Base-by-base conservation (phyloP, 331 rosid genomes). In the Erythrophleum ivorense region DNA sequence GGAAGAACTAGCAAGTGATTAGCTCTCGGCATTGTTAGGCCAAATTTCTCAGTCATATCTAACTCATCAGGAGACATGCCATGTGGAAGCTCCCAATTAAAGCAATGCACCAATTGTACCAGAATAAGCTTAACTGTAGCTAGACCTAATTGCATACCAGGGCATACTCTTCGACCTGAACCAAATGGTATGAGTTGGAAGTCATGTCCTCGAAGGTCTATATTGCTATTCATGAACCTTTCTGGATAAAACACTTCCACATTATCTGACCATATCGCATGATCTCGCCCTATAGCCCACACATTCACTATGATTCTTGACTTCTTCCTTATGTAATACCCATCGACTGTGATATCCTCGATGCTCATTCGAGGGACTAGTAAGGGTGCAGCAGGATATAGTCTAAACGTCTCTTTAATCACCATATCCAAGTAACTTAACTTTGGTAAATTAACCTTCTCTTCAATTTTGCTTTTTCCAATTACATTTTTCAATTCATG, bases 31-130 rank as follows among this genome's bases (percentile, higher is more conserved):
- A 81, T 0, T 3, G 87, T 6, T 1, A 86, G 21, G 0, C 88
- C 85, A 38, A 78, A 87, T 4, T 6, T 70, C 66, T 87, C 90
- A 1, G 34, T 24, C 87, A 86, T 90, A 71, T 90, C 90, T 29
- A 88, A 19, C 7, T 86, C 80, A 7, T 75, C 1, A n/a, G 59
- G 36, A 16, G 45, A 1, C 45, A 41, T 19, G 18, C 75, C 90
- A 21, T 2, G 0, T 0, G 90, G 88, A 71, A 88, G 94, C 16
- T 70, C 67, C 88, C 92, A 88, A 49, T 59, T 45, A 33, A 90
- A 90, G 43, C 88, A 86, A 46, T 88, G 92, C 38, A 90, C 69
- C 10, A 90, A 50, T 11, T 88, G 90, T 49, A 90, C 88, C 3
- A 90, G 0, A 41, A 79, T 16, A 5, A 81, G n/a, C 0, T 43